These are phyloP conservation scores for Xylariaceae sp. DNA, from an alignment of 2,329 filamentous ascomycete genomes.

Conservation along the genomic window DNA sequence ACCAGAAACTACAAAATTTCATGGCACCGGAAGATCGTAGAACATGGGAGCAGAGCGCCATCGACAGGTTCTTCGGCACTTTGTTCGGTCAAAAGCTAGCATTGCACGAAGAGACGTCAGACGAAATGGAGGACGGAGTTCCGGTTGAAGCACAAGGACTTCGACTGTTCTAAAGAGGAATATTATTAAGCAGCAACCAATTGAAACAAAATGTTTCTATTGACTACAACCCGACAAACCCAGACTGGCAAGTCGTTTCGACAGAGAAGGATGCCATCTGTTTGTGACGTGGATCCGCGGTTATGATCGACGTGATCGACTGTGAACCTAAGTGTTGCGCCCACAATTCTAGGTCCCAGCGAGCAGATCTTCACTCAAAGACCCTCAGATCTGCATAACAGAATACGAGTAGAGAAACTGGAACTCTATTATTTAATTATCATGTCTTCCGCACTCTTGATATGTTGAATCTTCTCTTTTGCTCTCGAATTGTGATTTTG, in stretches of 20 bases:
- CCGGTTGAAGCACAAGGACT: slow-evolving; percentile 52
- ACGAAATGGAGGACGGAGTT: slow-evolving; percentile 46
- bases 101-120: slow-evolving; percentile 55
- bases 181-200: too few relatives aligned
- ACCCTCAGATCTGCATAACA: background rate
- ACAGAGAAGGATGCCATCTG: too few relatives aligned
- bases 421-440: slow-evolving; percentile 8
- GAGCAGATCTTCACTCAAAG: slow-evolving; percentile 4
- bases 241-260: too few relatives aligned
- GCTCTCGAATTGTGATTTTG: too few relatives aligned
- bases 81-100: slow-evolving; percentile 68
- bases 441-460: too few relatives aligned
- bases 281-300: slow-evolving; percentile 3
- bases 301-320: slow-evolving; percentile 15
- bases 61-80: slow-evolving; percentile 72
- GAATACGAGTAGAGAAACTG: slow-evolving; percentile 1
- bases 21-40: slow-evolving; percentile 88
- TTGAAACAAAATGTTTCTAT: too few relatives aligned
- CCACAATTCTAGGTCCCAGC: slow-evolving; percentile 2
- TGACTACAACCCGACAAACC: too few relatives aligned
- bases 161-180: slow-evolving; percentile 48
- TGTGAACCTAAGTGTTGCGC: background rate
- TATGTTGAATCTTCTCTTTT: too few relatives aligned
- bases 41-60: slow-evolving; percentile 73
- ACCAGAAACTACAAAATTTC: slow-evolving; percentile 97